Evolutionary conservation across 2,329 filamentous ascomycete species (phyloP), one percentile per base, ranked within the genome.

Genomic region (Chaetomium sp.): DNA sequence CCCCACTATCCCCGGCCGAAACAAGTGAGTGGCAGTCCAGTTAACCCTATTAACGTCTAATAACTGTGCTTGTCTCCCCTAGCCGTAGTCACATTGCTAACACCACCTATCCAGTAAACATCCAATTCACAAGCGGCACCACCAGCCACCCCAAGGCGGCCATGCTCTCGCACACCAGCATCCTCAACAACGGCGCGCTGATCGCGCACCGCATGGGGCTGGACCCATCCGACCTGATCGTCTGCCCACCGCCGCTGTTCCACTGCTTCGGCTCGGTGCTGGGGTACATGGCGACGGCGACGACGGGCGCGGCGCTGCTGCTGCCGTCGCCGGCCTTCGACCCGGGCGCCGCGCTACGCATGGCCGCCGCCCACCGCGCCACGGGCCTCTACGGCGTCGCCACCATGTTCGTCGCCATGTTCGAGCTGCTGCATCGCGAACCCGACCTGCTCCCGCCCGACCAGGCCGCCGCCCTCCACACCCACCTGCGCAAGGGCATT

Each of bases 81-180:
- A 19, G 4, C 35, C 13, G 2, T 13, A 9, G 16, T 13, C 33
- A 13, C 33, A 42, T 19, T 13, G 7, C 38, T 42, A 42, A 42
- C 38, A 4, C 16, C 38, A 19, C 38, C 38, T 16, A 9, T 5
- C 21, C 2, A 89, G 53, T 96, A 70, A 98, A 97, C 74, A 97
- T 98, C 69, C 94, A 98, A 76, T 98, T 98, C 79, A 99, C 95
- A 0, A 94, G 90, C 0, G 95, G 94, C n/a, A 98, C 95, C 0
- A 98, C 95, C 0, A 91, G 91, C 0, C 82, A 85, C 72, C 94
- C 93, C 25, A 98, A 98, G 78, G 95, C 95, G 0, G 94, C 94
- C 1, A 96, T 93, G 80, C 84, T 99, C 35, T 89, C 86, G 0
- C 94, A 98, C 78, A 84, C 83, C 3, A 89, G 85, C n/a, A 94